Evolutionary conservation across 1,284 basidiomycete species (phyloP).

Genomic region (Hemileccinum hortonii): DNA sequence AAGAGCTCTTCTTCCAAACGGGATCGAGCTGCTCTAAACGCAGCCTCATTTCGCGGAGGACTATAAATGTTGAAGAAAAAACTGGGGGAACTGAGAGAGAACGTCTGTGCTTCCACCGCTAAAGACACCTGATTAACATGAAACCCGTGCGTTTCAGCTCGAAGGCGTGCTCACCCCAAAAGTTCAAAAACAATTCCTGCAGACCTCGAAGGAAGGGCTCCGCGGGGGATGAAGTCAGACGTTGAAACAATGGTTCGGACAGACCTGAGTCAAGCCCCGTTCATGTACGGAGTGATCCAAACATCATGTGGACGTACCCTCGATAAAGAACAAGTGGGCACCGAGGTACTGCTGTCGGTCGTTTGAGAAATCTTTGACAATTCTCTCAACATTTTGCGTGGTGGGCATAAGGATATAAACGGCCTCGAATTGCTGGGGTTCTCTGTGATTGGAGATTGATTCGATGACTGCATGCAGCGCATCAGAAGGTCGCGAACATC

Average conservation of each 20-base stretch:
- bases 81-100: constrained; percentile 73
- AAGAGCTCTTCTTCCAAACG: constrained; percentile 82
- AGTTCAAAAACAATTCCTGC: constrained; percentile 86
- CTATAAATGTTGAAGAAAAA: constrained; percentile 87
- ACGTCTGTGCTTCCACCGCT: constrained; percentile 85
- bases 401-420: constrained; percentile 96
- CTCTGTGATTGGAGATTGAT: constrained; percentile 69
- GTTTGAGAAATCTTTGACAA: constrained; percentile 82
- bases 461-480: constrained; percentile 61
- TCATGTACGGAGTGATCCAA: neutral
- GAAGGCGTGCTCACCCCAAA: constrained; percentile 61
- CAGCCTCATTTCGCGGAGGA: constrained; percentile 68
- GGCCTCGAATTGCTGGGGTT: constrained; percentile 83
- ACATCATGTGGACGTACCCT: constrained; percentile 52
- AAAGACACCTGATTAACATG: constrained; percentile 11
- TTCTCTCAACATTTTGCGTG: constrained; percentile 86
- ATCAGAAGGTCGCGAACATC: constrained; percentile 7
- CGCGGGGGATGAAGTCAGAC: constrained; percentile 68
- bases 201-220: constrained; percentile 70
- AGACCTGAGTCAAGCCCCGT: constrained; percentile 47
- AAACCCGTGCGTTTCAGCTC: neutral
- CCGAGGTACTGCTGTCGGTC: constrained; percentile 76
- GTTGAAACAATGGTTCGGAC: constrained; percentile 72
- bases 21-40: constrained; percentile 58
- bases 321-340: constrained; percentile 94